Conservation (phyloP, 306 rosid species). For the Quercus aquifolioides region DNA sequence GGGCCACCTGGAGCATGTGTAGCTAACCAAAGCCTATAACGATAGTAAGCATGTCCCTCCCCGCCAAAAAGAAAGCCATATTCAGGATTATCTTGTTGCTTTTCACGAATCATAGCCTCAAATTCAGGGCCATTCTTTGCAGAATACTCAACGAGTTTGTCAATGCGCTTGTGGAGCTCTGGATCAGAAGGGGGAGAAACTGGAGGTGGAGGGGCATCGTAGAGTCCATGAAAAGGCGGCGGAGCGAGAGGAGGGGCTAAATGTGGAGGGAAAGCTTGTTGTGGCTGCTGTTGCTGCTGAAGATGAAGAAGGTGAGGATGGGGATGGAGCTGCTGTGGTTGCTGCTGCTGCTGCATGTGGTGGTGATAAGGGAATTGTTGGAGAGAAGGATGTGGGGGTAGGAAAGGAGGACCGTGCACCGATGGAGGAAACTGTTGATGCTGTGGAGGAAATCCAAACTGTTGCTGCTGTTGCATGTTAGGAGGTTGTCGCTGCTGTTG, state of each 20-base stretch:
- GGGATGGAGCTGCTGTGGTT: constrained; percentile 54
- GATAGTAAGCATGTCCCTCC: constrained; percentile 83
- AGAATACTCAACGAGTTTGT: constrained; percentile 82
- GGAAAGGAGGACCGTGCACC: constrained; percentile 77
- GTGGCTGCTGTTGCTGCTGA: constrained; percentile 73
- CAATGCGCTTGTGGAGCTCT: constrained; percentile 90
- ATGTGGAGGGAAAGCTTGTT: constrained; percentile 63
- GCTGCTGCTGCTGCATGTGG: constrained; percentile 62
- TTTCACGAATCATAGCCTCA: constrained; percentile 94
- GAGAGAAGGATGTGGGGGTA: constrained; percentile 72
- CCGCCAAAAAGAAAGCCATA: constrained; percentile 93
- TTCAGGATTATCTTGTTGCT: constrained; percentile 89
- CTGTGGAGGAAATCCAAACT: constrained; percentile 80
- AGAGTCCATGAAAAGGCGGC: constrained; percentile 46
- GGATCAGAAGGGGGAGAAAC: constrained; percentile 82
- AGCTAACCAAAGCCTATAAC: constrained; percentile 79
- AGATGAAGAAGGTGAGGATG: constrained; percentile 63
- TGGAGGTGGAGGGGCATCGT: constrained; percentile 64
- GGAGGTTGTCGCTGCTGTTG: constrained; percentile 74
- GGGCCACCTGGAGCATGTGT: constrained; percentile 62
- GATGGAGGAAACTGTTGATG: constrained; percentile 83
- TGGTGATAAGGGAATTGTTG: constrained; percentile 79
- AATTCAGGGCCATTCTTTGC: constrained; percentile 94
- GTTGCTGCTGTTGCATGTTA: constrained; percentile 64
- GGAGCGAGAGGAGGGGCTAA: constrained; percentile 59